These are phyloP conservation scores for Metschnikowia similis DNA, from an alignment of 805 yeast species.

Conservation along the genomic window DNA sequence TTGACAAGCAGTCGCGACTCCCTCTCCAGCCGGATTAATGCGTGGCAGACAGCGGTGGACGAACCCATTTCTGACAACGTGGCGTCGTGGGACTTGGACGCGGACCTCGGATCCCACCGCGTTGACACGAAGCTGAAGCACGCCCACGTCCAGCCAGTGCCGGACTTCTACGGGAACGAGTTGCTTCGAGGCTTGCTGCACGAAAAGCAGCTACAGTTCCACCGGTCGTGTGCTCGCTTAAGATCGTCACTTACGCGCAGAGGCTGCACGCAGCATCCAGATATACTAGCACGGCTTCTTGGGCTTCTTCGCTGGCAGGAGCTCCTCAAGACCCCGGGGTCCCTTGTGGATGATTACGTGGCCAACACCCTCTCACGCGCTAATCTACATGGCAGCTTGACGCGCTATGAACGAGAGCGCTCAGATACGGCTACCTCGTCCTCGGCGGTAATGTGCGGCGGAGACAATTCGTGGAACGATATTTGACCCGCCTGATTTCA, in stretches of 20 bases:
- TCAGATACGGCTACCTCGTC: constrained; percentile 19
- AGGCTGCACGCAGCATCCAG: constrained; percentile 10
- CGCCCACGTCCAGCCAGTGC: constrained; percentile 4
- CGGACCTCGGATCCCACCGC: constrained; percentile 10
- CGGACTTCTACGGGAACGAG: constrained; percentile 16
- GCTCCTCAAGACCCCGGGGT: constrained; percentile 13
- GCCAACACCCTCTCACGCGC: constrained; percentile 17
- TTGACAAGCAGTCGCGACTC: constrained; percentile 1
- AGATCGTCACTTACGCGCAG: constrained; percentile 12
- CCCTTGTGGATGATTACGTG: constrained; percentile 17
- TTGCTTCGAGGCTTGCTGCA: constrained; percentile 14
- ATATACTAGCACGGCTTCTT: constrained; percentile 11
- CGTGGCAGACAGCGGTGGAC: constrained; percentile 16
- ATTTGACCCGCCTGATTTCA: neutral
- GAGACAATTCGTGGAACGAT: constrained; percentile 17
- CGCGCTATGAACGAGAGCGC: constrained; percentile 8
- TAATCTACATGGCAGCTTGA: constrained; percentile 3
- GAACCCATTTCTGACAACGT: constrained; percentile 15
- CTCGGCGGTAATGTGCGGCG: constrained; percentile 17
- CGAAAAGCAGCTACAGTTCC: constrained; percentile 11
- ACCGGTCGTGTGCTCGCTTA: constrained; percentile 11
- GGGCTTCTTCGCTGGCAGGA: constrained; percentile 16
- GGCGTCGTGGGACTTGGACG: constrained; percentile 20
- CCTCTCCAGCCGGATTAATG: constrained; percentile 14
- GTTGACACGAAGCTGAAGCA: constrained; percentile 11